These are phyloP conservation scores for Silene latifolia DNA, from an alignment of 148 eudicot genomes.

Conservation along the genomic window DNA sequence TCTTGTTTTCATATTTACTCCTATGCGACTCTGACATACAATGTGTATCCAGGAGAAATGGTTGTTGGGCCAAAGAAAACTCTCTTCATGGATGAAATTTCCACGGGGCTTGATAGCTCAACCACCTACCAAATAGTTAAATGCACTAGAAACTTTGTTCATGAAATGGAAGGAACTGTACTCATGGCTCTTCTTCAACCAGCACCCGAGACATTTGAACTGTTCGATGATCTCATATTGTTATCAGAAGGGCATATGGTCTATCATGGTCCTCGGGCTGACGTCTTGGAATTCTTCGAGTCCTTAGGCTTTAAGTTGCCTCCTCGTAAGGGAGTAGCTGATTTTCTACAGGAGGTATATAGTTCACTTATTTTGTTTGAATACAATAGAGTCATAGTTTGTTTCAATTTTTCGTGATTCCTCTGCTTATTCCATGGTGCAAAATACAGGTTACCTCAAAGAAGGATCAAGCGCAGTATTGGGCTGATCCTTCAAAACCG, in stretches of 20 bases:
- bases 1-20: background rate
- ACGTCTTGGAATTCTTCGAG: slow-evolving; percentile 69
- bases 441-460: slow-evolving; percentile 34
- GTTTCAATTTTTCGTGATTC: background rate
- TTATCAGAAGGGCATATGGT: slow-evolving; percentile 67
- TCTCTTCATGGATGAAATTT: slow-evolving; percentile 88
- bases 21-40: slow-evolving; percentile 6
- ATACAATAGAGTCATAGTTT: background rate
- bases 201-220: slow-evolving; percentile 86
- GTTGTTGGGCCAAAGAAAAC: slow-evolving; percentile 86
- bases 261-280: slow-evolving; percentile 71
- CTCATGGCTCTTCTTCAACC: slow-evolving; percentile 95
- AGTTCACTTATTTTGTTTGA: background rate
- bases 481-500: slow-evolving; percentile 76
- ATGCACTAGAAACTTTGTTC: slow-evolving; percentile 65
- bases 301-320: slow-evolving; percentile 68
- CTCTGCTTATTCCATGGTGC: background rate
- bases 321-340: slow-evolving; percentile 80
- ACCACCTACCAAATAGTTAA: slow-evolving; percentile 83
- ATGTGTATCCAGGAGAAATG: slow-evolving; percentile 67
- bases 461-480: slow-evolving; percentile 89
- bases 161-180: slow-evolving; percentile 78
- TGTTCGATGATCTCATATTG: slow-evolving; percentile 72
- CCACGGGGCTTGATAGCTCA: slow-evolving; percentile 87
- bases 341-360: slow-evolving; percentile 90